These are phyloP conservation scores for Cladosporium austrohemisphaericum DNA, from an alignment of 2,329 filamentous ascomycete species.

Conservation along the genomic window DNA sequence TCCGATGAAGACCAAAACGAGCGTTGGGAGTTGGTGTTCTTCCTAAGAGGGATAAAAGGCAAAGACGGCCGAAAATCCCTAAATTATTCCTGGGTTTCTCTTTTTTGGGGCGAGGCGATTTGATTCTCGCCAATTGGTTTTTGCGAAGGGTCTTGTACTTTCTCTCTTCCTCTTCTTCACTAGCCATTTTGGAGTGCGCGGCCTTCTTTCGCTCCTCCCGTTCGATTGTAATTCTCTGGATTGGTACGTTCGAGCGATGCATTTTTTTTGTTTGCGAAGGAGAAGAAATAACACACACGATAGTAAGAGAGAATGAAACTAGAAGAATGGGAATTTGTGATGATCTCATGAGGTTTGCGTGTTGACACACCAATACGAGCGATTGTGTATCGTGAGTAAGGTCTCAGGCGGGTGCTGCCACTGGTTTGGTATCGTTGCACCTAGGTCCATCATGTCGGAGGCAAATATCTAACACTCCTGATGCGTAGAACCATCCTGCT, in stretches of 20 bases:
- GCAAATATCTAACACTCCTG: too few species aligned
- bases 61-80: slow-evolving; percentile 1
- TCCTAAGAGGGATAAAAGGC: neutral
- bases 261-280: neutral
- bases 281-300: too few species aligned
- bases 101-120: neutral
- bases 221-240: slow-evolving; percentile 13
- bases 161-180: neutral
- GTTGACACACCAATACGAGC: too few species aligned
- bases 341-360: too few species aligned
- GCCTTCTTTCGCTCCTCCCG: neutral
- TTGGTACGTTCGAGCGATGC: slow-evolving; percentile 16
- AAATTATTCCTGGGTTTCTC: neutral
- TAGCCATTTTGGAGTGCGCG: slow-evolving; percentile 1
- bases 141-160: neutral
- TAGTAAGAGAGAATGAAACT: too few species aligned
- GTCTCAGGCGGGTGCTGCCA: too few species aligned
- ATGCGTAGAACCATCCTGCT: too few species aligned
- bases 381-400: too few species aligned
- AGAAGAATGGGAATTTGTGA: too few species aligned
- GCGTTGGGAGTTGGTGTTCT: neutral
- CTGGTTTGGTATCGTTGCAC: too few species aligned
- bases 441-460: too few species aligned
- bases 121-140: too few species aligned
- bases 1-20: neutral